Percentiles rank a stretch among this genome's conserved stretches.
Evolutionary conservation across 257 asterid species (phyloP).

Genomic region (Petunia axillaris): DNA sequence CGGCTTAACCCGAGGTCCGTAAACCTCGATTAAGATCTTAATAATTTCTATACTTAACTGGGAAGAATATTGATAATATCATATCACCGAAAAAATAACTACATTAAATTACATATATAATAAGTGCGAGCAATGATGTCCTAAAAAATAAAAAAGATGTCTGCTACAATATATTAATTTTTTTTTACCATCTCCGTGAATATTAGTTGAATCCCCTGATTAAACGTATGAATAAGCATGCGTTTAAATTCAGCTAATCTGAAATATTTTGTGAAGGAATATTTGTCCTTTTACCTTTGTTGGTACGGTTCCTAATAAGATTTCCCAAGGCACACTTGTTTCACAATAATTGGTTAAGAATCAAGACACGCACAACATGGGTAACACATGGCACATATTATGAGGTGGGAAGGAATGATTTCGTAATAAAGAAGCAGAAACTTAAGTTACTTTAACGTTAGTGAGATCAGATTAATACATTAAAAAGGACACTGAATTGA

Average conservation of each 20-base stretch:
- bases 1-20: conserved; percentile 26
- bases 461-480: conserved; percentile 35
- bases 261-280: conserved; percentile 17
- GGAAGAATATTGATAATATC: no score
- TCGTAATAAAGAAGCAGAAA: conserved; percentile 32
- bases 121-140: neutral
- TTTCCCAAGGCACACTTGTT: conserved; percentile 41
- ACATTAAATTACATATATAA: neutral
- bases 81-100: neutral
- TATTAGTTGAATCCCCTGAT: neutral
- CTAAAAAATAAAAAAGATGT: neutral
- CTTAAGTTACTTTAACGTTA: conserved; percentile 20
- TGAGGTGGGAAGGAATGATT: conserved; percentile 27
- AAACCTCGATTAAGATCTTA: neutral
- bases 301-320: conserved; percentile 26
- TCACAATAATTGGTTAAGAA: conserved; percentile 31
- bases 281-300: conserved; percentile 30
- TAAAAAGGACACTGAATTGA: conserved; percentile 37
- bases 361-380: conserved; percentile 30
- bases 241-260: conserved; percentile 2
- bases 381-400: conserved; percentile 50
- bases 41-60: neutral
- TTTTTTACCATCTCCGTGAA: neutral
- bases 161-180: neutral
- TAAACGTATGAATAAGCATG: neutral